Evolutionary conservation across 768 basidiomycete species (phyloP), one percentile per base, ranked within the genome.

Genomic region (Russula griseocarnosa): DNA sequence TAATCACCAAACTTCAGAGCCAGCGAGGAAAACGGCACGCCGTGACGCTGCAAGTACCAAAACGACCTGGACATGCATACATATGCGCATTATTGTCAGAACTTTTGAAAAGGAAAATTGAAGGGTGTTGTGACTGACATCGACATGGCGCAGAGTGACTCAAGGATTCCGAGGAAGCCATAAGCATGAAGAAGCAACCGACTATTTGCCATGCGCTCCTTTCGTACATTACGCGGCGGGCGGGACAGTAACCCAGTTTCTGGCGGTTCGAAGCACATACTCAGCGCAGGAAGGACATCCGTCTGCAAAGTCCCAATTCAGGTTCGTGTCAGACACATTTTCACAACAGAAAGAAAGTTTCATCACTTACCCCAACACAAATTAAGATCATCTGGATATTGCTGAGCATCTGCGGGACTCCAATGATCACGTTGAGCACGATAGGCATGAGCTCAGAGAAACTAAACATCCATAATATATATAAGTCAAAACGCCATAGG

Each of bases 361-460:
- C 5, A 6, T 1, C 6, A 66, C 65, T 40, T 57, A 68, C 67
- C 16, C 74, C 77, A 22, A 82, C 80, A 66, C 83, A 86, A 52
- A 85, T 83, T 66, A 84, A 67, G 58, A 77, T 77, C 76, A 79
- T 74, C 69, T 79, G 78, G 22, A 80, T 70, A 58, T 73, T 75
- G 51, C 76, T 77, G 13, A 80, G 73, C 57, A 76, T 72, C 62
- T 79, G 78, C 3, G 79, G 79, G 3, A 80, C 70, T 60, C 79
- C 79, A 46, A 78, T 68, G 44, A 77, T 63, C 55, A 82, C 75
- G 65, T 82, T 83, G 57, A 83, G 70, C 8, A 86, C 50, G 59
- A 86, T 80, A 2, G 84, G 83, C 78, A 85, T 83, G 51, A 85
- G 75, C 67, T 86, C 85, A 8, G 82, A 81, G 74, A 84, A 86